Evolutionary conservation across 1,139 yeast species (phyloP).

Genomic region (Pichia sp.): DNA sequence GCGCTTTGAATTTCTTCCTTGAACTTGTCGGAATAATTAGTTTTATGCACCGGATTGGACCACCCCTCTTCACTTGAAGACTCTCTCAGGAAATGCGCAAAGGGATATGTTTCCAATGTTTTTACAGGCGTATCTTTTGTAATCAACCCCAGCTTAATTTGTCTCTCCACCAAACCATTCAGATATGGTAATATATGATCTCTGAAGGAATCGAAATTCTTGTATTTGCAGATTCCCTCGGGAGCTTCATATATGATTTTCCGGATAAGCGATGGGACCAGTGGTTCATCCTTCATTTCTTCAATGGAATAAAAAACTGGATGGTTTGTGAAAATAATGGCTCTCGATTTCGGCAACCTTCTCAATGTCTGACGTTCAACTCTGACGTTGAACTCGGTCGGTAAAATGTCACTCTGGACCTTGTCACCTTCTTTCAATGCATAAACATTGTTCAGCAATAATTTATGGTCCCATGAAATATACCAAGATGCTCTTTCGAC

Average conservation of each 20-base stretch:
- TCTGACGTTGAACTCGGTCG: constrained; percentile 39
- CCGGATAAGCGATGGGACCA: constrained; percentile 56
- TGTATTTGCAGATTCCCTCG: constrained; percentile 54
- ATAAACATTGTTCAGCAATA: constrained; percentile 47
- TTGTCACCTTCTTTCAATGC: constrained; percentile 35
- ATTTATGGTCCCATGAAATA: constrained; percentile 61
- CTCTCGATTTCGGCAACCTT: constrained; percentile 41
- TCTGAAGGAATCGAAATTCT: constrained; percentile 47
- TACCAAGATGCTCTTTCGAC: constrained; percentile 77
- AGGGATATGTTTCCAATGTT: constrained; percentile 58
- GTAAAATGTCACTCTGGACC: constrained; percentile 27
- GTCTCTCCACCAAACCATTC: constrained; percentile 48
- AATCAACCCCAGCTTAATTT: constrained; percentile 48
- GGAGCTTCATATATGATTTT: constrained; percentile 63
- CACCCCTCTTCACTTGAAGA: constrained; percentile 36
- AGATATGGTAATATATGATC: constrained; percentile 53
- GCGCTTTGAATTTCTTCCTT: constrained; percentile 19
- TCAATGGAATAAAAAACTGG: constrained; percentile 63
- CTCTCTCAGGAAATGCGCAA: constrained; percentile 34
- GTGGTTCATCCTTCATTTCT: constrained; percentile 73
- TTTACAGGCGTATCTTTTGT: constrained; percentile 47
- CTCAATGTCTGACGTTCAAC: constrained; percentile 51
- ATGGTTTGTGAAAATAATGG: constrained; percentile 52
- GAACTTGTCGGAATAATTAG: constrained; percentile 17
- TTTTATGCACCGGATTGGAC: constrained; percentile 28